phyloP scores from a whole-genome alignment of 805 yeast genomes.

The Ogataea corticis region DNA sequence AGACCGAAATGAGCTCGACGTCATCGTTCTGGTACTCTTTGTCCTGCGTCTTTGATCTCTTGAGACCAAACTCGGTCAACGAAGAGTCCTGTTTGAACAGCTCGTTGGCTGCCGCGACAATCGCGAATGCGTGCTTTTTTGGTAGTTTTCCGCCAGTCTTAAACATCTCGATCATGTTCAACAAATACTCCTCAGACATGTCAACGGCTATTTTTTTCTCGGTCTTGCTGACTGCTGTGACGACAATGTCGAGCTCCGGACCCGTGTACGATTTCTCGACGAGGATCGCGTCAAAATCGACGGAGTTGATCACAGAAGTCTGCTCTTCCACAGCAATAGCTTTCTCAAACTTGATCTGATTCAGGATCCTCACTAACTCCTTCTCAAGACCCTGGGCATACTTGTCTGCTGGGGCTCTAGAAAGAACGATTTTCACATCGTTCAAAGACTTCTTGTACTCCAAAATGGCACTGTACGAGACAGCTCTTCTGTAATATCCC shows the following conservation, averaged over 20 bases:
- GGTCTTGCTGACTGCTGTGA: conserved; percentile 30
- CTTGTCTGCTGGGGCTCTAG: conserved; percentile 64
- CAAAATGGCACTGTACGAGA: conserved; percentile 73
- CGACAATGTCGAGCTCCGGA: conserved; percentile 47
- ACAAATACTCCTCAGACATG: conserved; percentile 58
- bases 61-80: conserved; percentile 64
- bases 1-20: conserved; percentile 67
- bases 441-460: conserved; percentile 71
- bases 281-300: conserved; percentile 49
- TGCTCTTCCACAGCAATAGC: conserved; percentile 78
- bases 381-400: conserved; percentile 62
- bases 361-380: conserved; percentile 64
- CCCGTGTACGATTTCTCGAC: conserved; percentile 63
- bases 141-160: conserved; percentile 72
- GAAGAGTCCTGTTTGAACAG: conserved; percentile 67
- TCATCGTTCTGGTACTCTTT: conserved; percentile 38
- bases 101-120: conserved; percentile 69
- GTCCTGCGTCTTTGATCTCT: conserved; percentile 30
- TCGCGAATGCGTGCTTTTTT: conserved; percentile 80
- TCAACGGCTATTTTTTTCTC: conserved; percentile 36
- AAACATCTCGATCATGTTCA: conserved; percentile 68
- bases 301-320: conserved; percentile 46
- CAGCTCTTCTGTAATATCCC: conserved; percentile 86
- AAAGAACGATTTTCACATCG: conserved; percentile 66
- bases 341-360: conserved; percentile 75